These are phyloP conservation scores for Aspergillus texensis DNA, from an alignment of 2,329 filamentous ascomycete genomes.

Conservation along the genomic window DNA sequence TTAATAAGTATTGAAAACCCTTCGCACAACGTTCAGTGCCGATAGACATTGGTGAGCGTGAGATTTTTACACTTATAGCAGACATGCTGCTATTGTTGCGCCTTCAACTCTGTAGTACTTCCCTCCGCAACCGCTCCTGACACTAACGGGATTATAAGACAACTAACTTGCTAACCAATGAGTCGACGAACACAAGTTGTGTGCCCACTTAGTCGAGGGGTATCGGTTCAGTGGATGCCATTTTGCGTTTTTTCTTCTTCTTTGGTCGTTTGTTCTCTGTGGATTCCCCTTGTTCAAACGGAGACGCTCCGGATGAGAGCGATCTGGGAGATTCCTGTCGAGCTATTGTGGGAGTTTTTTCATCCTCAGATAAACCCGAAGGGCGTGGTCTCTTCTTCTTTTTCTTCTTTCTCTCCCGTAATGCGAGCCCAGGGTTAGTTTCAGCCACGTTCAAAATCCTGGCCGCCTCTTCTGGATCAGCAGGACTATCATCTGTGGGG, in stretches of 20 bases:
- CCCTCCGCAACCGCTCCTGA: background rate
- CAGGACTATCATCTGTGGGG: background rate
- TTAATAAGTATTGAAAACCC: background rate
- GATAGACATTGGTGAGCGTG: background rate
- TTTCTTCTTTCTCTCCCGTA: constrained; percentile 12
- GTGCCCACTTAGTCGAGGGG: constrained; percentile 7
- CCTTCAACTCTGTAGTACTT: background rate
- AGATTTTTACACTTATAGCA: background rate
- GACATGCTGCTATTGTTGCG: background rate
- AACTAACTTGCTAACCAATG: background rate
- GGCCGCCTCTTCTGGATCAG: background rate
- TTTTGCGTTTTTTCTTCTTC: constrained; percentile 22
- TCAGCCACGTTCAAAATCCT: constrained; percentile 3
- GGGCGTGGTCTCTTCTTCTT: constrained; percentile 17
- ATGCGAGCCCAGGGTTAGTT: constrained; percentile 8
- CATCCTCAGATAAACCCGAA: constrained; percentile 8
- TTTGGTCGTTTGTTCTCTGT: constrained; percentile 14
- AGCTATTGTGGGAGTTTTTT: background rate
- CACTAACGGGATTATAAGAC: background rate
- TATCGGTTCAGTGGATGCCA: constrained; percentile 6
- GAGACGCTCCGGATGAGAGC: constrained; percentile 1
- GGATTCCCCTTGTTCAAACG: background rate
- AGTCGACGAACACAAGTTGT: background rate
- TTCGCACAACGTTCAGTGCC: background rate
- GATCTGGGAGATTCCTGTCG: constrained; percentile 10